A percentile compares a stretch with the other conserved stretches of the same genome.
Conservation (phyloP, 2,329 filamentous ascomycete genomes). For the Coniella lustricola region DNA sequence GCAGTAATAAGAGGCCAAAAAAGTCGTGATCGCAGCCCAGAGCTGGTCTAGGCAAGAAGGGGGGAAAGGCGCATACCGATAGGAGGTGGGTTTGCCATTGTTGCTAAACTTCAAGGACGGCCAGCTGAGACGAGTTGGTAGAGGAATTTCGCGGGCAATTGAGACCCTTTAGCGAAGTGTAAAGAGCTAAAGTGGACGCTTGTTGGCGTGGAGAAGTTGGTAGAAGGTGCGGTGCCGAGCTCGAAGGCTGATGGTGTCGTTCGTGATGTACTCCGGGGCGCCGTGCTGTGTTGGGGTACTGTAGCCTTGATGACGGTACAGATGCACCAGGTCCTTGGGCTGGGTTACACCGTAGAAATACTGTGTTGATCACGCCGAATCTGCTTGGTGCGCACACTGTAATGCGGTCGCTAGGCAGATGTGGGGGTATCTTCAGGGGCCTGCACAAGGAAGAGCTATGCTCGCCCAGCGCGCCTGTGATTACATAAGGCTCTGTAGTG, state of each 20-base stretch:
- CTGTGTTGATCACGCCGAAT: neutral
- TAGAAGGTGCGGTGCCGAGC: neutral
- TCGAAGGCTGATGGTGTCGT: slow-evolving; percentile 1
- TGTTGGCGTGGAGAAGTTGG: neutral
- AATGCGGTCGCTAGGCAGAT: too few relatives aligned
- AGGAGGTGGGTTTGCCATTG: slow-evolving; percentile 45
- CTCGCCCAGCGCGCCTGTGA: too few relatives aligned
- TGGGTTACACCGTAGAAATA: neutral
- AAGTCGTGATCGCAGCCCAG: too few relatives aligned
- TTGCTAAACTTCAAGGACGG: slow-evolving; percentile 14
- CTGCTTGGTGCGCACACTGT: neutral
- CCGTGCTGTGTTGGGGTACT: too few relatives aligned
- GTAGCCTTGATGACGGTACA: slow-evolving; percentile 8
- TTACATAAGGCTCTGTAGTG: too few relatives aligned
- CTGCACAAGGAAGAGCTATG: too few relatives aligned
- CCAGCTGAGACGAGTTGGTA: too few relatives aligned
- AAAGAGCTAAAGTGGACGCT: neutral
- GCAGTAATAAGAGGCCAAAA: neutral
- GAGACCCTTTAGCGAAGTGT: too few relatives aligned
- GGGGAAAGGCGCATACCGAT: slow-evolving; percentile 38
- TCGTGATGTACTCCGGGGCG: neutral
- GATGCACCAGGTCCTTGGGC: neutral
- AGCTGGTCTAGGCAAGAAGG: neutral
- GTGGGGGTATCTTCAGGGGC: too few relatives aligned
- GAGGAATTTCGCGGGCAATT: too few relatives aligned